A percentile compares a stretch with the other conserved stretches of the same genome.
These are phyloP conservation scores for Phytophthora fragariae DNA, from an alignment of 352 stramenopile genomes.

Conservation along the genomic window DNA sequence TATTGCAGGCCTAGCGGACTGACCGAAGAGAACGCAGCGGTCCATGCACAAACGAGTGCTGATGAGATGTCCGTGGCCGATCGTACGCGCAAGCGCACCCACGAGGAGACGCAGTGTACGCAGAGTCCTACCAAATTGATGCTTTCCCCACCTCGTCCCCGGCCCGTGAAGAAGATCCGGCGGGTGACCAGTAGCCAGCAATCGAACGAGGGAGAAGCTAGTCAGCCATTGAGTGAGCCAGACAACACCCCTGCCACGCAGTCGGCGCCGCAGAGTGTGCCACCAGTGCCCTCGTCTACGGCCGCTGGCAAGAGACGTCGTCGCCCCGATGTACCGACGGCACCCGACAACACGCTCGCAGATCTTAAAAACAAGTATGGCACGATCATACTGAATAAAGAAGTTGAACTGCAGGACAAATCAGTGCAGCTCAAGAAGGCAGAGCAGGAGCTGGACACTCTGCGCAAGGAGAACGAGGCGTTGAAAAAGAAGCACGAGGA, in stretches of 20 bases:
- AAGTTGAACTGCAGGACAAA: not conserved
- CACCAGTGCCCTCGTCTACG: not conserved
- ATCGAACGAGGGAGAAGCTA: conserved; percentile 11
- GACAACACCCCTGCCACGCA: conserved; percentile 6
- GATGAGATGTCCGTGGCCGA: conserved; percentile 29
- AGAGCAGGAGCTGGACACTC: conserved; percentile 9
- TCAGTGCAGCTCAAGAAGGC: not conserved
- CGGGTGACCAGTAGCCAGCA: conserved; percentile 13
- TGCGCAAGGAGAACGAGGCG: conserved; percentile 14
- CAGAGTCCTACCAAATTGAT: conserved; percentile 33
- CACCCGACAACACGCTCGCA: conserved; percentile 20
- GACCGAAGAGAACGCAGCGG: conserved; percentile 25
- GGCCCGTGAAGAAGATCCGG: conserved; percentile 33
- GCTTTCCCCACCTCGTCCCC: conserved; percentile 15
- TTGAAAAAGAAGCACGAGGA: conserved; percentile 28
- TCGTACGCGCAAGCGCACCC: conserved; percentile 33
- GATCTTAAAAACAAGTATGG: conserved; percentile 10
- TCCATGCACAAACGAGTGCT: conserved; percentile 32
- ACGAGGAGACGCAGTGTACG: conserved; percentile 40
- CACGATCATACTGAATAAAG: not conserved
- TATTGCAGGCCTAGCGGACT: conserved; percentile 38
- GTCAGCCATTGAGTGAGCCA: conserved; percentile 16
- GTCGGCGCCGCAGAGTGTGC: not conserved
- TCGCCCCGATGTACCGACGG: conserved; percentile 5
- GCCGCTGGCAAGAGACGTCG: conserved; percentile 30